Base-by-base conservation (phyloP, 2,329 filamentous ascomycete species). In the Hymenoscyphus repandus region DNA sequence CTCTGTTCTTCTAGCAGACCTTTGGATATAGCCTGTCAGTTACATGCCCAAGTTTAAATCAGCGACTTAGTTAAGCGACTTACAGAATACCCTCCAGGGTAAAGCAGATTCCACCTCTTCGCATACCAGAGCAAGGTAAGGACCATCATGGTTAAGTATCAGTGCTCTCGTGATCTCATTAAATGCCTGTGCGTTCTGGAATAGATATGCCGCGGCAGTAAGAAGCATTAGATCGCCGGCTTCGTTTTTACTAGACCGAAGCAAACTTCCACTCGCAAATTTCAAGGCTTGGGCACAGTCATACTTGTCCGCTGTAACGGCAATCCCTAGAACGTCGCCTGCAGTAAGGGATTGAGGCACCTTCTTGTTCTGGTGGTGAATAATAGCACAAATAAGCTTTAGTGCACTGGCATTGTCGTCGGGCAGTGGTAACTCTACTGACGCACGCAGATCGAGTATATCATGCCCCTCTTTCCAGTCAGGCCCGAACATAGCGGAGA, bases 401-500 rank as follows among this genome's bases (percentile, higher is more conserved):
- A 57, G 15, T n/a, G 47, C 53, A 36, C 10, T 18, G 22, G 43
- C 36, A 47, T 55, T 47, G 34, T 57, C 53, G 45, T 55, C 53
- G 34, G 55, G 53, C 31, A 57, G 33, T 22, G 11, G 22, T 11
- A 56, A 6, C 38, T 57, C 53, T n/a, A 36, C 22, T 41, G 50
- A 43, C 6, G 18, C 33, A 45, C 55, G 17, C 3, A 15, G 46
- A 34, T 43, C 34, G 36, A 55, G 50, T 7, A 51, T 15, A 40
- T 40, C 38, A 17, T 40, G 31, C 18, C 45, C 47, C 46, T 55
- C 49, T 13, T 47, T 50, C 40, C 43, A 54, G 30, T 45, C 15
- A 11, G 50, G 50, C 30, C 53, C 48, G 27, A 56, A 52, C 48
- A 58, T 51, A 48, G 48, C 55, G 30, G 38, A 38, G 45, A 58